Evolutionary conservation across 441 rosid genomes (phyloP), one percentile per base, ranked within the genome.

Genomic region (Theobroma grandiflorum): DNA sequence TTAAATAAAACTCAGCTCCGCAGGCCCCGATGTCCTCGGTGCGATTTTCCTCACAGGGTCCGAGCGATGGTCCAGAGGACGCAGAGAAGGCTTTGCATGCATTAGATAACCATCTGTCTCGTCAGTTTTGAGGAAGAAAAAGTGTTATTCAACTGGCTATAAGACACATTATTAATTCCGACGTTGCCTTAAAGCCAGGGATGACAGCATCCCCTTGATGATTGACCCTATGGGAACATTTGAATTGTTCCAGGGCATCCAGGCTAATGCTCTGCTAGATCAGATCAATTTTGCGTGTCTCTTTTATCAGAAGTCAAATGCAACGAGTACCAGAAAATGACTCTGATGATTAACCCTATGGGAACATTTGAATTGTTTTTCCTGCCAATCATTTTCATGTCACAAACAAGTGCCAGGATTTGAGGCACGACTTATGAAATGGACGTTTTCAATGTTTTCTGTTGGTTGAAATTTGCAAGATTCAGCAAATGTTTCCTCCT

Each of bases 301-400:
- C 9, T 18, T 31, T 50, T 15, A 26, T 8, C 61, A 50, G 8
- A 72, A 72, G 75, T 52, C 75, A 52, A 31, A 55, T 40, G 35
- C 55, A 35, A 33, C 33, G 61, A 16, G 42, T 26, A 33, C 1
- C n/a, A 10, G 67, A 63, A 63, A 26, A 62, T 62, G 40, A 62
- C 40, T 20, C 8, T 62, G 40, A 33, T 62, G 18, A 49, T 11
- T 11, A 14, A 26, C 31, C 7, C 15, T 3, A 31, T 50, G 61
- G 75, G 75, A 50, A 71, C 43, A 50, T 50, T 33, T 71, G 75
- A 50, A 71, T 71, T 45, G 5, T 55, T n/a, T 7, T 52, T 52
- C 57, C 9, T 22, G 26, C 4, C 1, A 8, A 4, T 7, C 8
- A 0, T 8, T 55, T 6, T 52, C n/a, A 57, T n/a, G 26, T 57